Percentiles rank a stretch among this genome's conserved stretches.
These are phyloP conservation scores for Cafeteria roenbergensis DNA, from an alignment of 108 stramenopile species.

Conservation along the genomic window DNA sequence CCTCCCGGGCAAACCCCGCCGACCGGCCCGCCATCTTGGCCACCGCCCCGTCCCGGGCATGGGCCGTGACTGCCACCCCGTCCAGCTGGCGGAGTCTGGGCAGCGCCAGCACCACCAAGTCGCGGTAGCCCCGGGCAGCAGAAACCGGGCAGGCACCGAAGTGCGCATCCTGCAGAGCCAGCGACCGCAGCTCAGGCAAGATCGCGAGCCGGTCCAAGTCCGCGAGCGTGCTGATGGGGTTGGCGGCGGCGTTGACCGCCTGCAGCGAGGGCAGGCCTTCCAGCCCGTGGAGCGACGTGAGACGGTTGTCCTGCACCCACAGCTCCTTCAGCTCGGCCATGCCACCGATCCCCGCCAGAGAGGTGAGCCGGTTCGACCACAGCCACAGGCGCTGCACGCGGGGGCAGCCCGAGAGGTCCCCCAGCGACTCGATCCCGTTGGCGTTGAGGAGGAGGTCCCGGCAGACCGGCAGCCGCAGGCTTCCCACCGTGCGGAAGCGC, in stretches of 20 bases:
- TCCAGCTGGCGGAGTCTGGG: constrained; percentile 24
- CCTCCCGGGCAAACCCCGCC: constrained; percentile 12
- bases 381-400: constrained; percentile 45
- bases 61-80: constrained; percentile 20
- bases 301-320: constrained; percentile 40
- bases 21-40: constrained; percentile 19
- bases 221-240: constrained; percentile 29
- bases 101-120: constrained; percentile 30
- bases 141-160: constrained; percentile 46
- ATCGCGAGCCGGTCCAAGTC: constrained; percentile 30
- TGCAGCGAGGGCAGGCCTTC: constrained; percentile 25
- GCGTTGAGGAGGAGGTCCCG: constrained; percentile 40
- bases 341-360: constrained; percentile 27
- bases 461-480: constrained; percentile 29
- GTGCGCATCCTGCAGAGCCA: constrained; percentile 35
- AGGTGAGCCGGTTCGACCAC: constrained; percentile 27
- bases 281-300: constrained; percentile 27
- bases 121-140: constrained; percentile 31
- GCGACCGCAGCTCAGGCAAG: constrained; percentile 22
- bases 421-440: constrained; percentile 31
- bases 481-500: not conserved
- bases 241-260: constrained; percentile 38
- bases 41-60: constrained; percentile 21
- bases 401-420: constrained; percentile 40
- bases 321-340: constrained; percentile 39